A percentile compares a stretch with the other conserved stretches of the same genome.
Conservation (phyloP, 805 yeast species). For the Wickerhamiella lipophila region DNA sequence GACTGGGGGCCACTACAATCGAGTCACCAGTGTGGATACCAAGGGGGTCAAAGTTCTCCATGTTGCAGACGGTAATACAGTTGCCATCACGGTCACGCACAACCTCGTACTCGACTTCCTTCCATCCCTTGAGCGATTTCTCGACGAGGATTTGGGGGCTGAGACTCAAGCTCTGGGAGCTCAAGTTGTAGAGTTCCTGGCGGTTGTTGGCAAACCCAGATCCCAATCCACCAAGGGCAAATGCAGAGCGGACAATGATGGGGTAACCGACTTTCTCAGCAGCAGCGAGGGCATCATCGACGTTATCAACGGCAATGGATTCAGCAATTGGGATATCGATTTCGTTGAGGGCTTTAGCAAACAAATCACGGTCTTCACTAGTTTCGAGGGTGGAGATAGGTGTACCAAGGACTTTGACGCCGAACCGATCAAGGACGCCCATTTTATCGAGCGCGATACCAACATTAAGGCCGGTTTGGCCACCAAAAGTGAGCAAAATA, state of each 20-base stretch:
- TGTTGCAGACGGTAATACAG: conserved; percentile 97
- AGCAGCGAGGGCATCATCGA: conserved; percentile 87
- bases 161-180: conserved; percentile 76
- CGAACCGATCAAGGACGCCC: conserved; percentile 85
- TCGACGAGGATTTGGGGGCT: conserved; percentile 95
- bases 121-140: conserved; percentile 97
- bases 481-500: conserved; percentile 90
- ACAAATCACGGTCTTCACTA: conserved; percentile 94
- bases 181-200: conserved; percentile 70
- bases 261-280: conserved; percentile 87
- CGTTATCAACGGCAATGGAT: conserved; percentile 86
- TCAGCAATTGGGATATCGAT: conserved; percentile 94
- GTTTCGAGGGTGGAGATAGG: conserved; percentile 93
- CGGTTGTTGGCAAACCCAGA: conserved; percentile 88
- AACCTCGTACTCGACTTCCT: conserved; percentile 96
- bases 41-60: conserved; percentile 97
- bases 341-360: conserved; percentile 89
- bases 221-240: conserved; percentile 93
- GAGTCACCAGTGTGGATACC: conserved; percentile 99
- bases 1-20: conserved; percentile 97
- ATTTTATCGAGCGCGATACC: conserved; percentile 89
- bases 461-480: conserved; percentile 93
- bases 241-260: conserved; percentile 93
- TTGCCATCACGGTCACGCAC: conserved; percentile 92
- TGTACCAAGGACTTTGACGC: conserved; percentile 92